These are phyloP conservation scores for Cyclanthera cordifolia DNA, from an alignment of 306 rosid genomes.

Conservation along the genomic window DNA sequence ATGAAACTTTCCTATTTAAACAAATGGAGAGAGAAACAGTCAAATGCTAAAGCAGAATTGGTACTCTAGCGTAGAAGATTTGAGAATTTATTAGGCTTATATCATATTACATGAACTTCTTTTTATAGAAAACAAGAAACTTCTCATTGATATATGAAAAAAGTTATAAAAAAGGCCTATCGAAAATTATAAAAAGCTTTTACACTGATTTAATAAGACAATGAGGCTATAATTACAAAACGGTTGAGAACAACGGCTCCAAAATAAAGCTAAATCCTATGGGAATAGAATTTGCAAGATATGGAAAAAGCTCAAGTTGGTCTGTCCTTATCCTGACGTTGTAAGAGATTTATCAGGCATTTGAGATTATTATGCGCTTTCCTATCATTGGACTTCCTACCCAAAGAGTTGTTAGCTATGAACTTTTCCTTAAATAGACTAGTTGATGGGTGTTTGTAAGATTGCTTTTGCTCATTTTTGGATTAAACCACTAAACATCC, in stretches of 20 bases:
- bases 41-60: background rate
- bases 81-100: background rate
- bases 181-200: too few species aligned
- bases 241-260: too few species aligned
- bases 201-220: too few species aligned
- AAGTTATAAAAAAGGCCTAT: too few species aligned
- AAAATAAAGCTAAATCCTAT: too few species aligned
- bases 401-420: background rate
- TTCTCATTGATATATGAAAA: too few species aligned
- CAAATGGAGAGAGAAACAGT: background rate
- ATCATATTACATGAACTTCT: background rate
- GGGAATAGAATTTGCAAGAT: background rate
- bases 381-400: background rate
- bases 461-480: background rate
- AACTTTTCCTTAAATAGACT: background rate
- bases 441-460: background rate
- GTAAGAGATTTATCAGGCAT: background rate
- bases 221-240: too few species aligned
- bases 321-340: background rate
- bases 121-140: too few species aligned
- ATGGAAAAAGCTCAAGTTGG: background rate
- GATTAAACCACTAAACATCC: constrained; percentile 1
- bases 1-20: background rate
- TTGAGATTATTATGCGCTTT: background rate
- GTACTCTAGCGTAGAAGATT: background rate